Base-by-base conservation (phyloP, 306 rosid genomes). In the Erythrophleum fordii region DNA sequence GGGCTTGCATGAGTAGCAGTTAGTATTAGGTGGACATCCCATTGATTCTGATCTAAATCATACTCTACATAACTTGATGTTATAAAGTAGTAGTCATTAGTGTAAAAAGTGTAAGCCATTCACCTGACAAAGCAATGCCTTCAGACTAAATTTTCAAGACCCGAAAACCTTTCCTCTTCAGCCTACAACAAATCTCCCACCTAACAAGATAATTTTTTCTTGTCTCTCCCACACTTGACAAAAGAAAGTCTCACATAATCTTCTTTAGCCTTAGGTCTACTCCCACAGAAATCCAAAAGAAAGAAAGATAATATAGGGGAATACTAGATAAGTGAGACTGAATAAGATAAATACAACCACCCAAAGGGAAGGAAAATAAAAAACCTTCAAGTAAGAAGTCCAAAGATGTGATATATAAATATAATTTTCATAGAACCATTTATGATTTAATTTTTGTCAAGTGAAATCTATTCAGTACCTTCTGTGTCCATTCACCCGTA, bases 401-500 rank as follows among this genome's bases (percentile, higher is more conserved):
- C 28, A 66, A 45, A 68, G 22, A 28, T 61, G 42, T 11, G 11
- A 17, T 11, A 37, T 22, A 26, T 1, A 66, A 13, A 49, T 34
- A 65, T 49, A 34, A 35, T 11, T 68, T 69, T 31, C 76, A 61
- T 64, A 22, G 9, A 64, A 53, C 23, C 10, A 35, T 77, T 41
- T 64, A 4, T 11, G 1, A 56, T 80, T 53, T 18, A 65, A 65
- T 75, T 78, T 73, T 64, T 55, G 62, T 65, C 20, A 83, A 51
- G 79, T 71, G 53, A 79, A 79, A 79, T 76, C 72, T 85, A 62
- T 37, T 29, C 13, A 81, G 76, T 93, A 95, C 99, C 99, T 95
- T 95, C 80, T 95, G 99, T 76, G 99, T 95, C 98, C 98, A 95
- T 91, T 95, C 98, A 88, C 99, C 99, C 39, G 99, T 91, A 91